A percentile compares a stretch with the other conserved stretches of the same genome.
phyloP scores from a whole-genome alignment of 768 basidiomycete species.

The Phaeotremella skinneri region DNA sequence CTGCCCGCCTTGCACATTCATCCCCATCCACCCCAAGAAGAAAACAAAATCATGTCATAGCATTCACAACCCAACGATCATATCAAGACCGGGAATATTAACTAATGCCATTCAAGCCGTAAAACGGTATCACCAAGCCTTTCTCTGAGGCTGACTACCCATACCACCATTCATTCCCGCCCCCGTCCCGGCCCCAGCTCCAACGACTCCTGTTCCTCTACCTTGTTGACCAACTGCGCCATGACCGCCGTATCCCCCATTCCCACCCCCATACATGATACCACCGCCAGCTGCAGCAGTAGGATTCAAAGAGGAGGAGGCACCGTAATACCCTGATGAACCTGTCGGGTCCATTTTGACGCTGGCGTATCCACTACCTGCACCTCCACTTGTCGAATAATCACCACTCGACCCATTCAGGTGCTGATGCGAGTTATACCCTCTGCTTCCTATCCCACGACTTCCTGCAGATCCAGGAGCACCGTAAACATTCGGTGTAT shows the following conservation, averaged over 20 bases:
- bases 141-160: neutral
- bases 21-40: no score
- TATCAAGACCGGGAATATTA: no score
- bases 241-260: neutral
- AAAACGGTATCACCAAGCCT: slow-evolving; percentile 6
- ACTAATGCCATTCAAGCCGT: no score
- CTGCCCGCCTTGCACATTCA: no score
- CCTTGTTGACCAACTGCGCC: neutral
- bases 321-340: neutral
- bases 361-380: neutral
- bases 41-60: neutral
- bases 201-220: neutral
- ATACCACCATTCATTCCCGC: neutral
- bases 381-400: neutral
- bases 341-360: no score
- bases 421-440: neutral
- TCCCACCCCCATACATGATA: neutral
- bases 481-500: neutral
- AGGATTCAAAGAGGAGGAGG: neutral
- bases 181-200: neutral
- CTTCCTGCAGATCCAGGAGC: neutral
- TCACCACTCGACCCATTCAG: neutral
- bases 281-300: neutral
- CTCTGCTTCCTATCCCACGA: neutral
- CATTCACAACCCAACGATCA: neutral